Evolutionary conservation across 228 moss, liverwort and hornwort species (phyloP).

Genomic region (Sphagnum fallax): DNA sequence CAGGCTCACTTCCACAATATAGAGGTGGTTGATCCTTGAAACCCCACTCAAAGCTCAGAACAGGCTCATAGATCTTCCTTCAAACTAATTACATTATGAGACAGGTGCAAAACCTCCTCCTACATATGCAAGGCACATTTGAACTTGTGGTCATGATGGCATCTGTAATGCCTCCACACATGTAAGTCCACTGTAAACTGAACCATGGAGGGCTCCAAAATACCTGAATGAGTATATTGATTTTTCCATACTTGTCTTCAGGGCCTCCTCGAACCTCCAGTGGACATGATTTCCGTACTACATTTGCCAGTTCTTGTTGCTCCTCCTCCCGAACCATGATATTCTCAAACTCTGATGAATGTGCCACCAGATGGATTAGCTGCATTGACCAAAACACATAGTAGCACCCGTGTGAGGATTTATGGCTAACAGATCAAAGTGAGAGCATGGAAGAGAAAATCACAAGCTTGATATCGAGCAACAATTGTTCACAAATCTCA

Average conservation of each 20-base stretch:
- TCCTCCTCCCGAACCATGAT: constrained; percentile 98
- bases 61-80: too few relatives aligned
- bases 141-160: too few relatives aligned
- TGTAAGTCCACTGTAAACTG: too few relatives aligned
- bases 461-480: too few relatives aligned
- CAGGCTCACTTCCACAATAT: too few relatives aligned
- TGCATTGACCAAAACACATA: constrained; percentile 15
- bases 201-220: not conserved
- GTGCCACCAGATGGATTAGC: constrained; percentile 90
- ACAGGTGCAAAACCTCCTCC: not conserved
- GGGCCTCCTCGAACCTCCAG: constrained; percentile 92
- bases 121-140: not conserved
- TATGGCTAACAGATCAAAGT: too few relatives aligned
- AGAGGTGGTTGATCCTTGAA: too few relatives aligned
- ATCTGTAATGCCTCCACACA: too few relatives aligned
- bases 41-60: too few relatives aligned
- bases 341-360: constrained; percentile 99
- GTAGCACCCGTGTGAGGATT: not conserved
- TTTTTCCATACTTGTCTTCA: constrained; percentile 93
- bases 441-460: too few relatives aligned
- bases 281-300: constrained; percentile 75
- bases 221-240: constrained; percentile 97
- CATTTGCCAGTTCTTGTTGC: constrained; percentile 84
- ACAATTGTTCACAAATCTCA: too few relatives aligned
- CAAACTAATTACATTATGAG: too few relatives aligned